Percentiles rank a stretch among this genome's conserved stretches.
phyloP scores from a whole-genome alignment of 1,284 basidiomycete species.

The Meripilus lineatus region DNA sequence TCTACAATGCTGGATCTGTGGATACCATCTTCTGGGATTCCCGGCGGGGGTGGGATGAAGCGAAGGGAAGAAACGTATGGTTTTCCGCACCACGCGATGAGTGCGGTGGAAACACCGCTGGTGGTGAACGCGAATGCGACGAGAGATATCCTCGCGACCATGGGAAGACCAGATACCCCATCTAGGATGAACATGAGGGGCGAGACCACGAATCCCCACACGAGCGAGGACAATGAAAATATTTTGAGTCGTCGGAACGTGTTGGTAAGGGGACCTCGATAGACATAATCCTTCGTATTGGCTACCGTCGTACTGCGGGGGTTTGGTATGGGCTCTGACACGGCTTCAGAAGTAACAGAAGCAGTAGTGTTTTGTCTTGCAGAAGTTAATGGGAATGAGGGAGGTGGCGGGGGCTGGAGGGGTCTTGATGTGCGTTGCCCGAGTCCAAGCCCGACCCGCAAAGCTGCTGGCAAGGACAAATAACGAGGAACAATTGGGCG shows the following conservation, averaged over 20 bases:
- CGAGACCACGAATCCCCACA: constrained; percentile 63
- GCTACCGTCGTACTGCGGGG: too few species aligned
- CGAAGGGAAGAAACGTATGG: constrained; percentile 47
- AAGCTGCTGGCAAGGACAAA: too few species aligned
- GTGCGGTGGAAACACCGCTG: constrained; percentile 64
- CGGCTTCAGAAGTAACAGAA: too few species aligned
- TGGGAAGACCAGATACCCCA: constrained; percentile 55
- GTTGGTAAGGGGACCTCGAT: constrained; percentile 61
- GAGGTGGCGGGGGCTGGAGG: too few species aligned
- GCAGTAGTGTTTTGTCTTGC: too few species aligned
- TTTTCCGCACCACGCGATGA: constrained; percentile 67
- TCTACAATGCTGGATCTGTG: constrained; percentile 39
- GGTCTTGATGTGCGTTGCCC: too few species aligned
- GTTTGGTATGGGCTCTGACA: too few species aligned
- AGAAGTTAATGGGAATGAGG: too few species aligned
- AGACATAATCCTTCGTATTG: constrained; percentile 26
- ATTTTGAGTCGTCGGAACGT: constrained; percentile 78
- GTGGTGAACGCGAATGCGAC: constrained; percentile 68
- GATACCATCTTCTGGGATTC: constrained; percentile 23
- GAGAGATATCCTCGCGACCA: constrained; percentile 65
- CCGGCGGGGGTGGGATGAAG: constrained; percentile 27
- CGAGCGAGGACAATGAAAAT: constrained; percentile 78
- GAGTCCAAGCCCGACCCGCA: too few species aligned
- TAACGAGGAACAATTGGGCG: too few species aligned
- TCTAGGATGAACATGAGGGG: constrained; percentile 82